Conservation (phyloP, 257 asterid species). For the Capsicum baccatum region DNA sequence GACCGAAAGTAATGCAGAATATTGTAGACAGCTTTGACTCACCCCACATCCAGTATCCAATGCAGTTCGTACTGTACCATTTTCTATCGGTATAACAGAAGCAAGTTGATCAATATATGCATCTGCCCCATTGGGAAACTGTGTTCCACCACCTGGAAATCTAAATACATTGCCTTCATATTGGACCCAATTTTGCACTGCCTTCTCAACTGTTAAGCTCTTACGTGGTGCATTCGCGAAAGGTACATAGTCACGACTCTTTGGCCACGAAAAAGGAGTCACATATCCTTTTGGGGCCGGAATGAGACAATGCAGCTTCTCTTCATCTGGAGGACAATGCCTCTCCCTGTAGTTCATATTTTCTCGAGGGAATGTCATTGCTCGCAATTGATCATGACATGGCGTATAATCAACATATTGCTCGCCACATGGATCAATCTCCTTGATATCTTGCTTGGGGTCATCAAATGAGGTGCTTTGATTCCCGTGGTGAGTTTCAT, state of each 20-base stretch:
- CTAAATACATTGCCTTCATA: conserved; percentile 50
- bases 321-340: conserved; percentile 49
- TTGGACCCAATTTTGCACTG: conserved; percentile 55
- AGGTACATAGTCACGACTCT: conserved; percentile 54
- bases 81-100: conserved; percentile 47
- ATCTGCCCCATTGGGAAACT: conserved; percentile 56
- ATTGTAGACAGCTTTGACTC: conserved; percentile 25
- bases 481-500: conserved; percentile 48
- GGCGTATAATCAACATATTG: conserved; percentile 48
- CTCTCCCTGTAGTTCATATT: conserved; percentile 53
- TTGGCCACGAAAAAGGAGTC: conserved; percentile 55
- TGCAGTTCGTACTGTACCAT: conserved; percentile 51
- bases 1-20: not conserved
- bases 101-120: conserved; percentile 54
- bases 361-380: conserved; percentile 52
- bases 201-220: conserved; percentile 54
- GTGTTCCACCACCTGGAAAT: conserved; percentile 56
- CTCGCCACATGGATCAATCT: conserved; percentile 39
- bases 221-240: conserved; percentile 51
- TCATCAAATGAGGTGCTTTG: conserved; percentile 29
- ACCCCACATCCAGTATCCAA: conserved; percentile 60
- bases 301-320: conserved; percentile 49
- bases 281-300: conserved; percentile 56
- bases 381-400: conserved; percentile 50
- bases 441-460: conserved; percentile 33